Base-by-base conservation (phyloP, 2,329 filamentous ascomycete genomes). In the Colletotrichum sp. region DNA sequence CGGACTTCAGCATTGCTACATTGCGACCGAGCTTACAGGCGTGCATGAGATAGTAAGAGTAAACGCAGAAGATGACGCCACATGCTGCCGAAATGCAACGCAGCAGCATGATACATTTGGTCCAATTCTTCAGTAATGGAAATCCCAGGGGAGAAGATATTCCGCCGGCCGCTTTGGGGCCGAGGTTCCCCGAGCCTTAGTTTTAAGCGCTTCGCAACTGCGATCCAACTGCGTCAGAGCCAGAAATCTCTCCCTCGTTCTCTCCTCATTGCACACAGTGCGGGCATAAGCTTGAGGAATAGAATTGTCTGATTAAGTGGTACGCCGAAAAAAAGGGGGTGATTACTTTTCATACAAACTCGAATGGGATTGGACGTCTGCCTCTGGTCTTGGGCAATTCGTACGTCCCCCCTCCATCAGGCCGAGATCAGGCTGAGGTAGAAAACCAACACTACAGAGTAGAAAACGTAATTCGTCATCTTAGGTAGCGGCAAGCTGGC, bases 181-280 rank as follows among this genome's bases (percentile, higher is more conserved):
- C 28, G 36, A n/a, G 24, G 26, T 24, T 32, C 39, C 48, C n/a
- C 48, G 39, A 21, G 18, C 28, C 65, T 26, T 16, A 7, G 55
- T 34, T 36, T 28, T 61, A 69, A 28, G 67, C 67, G 67, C 67
- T 69, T 69, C 67, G 67, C 67, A 69, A 60, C 60, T 60, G 67
- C 67, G 67, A 69, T 60, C 34, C 13, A 30, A 34, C 32, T 36
- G 3, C 30, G 30, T 21, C 26, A 61, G 30, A 3, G 43, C 3
- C 43, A 21, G n/a, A 48, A 48, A n/a, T 48, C 43, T 48, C 43
- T 1, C 43, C n/a, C 10, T 30, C 30, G 28, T 30, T 48, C 43
- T 21, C 43, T 48, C 43, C 28, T 61, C 59, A 15, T 61, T 26
- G 18, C 16, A 28, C 61, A 64, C 34, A 64, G 61, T 64, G 61